Base-by-base conservation (phyloP, 345 rosid species). In the Aquilaria malaccensis region DNA sequence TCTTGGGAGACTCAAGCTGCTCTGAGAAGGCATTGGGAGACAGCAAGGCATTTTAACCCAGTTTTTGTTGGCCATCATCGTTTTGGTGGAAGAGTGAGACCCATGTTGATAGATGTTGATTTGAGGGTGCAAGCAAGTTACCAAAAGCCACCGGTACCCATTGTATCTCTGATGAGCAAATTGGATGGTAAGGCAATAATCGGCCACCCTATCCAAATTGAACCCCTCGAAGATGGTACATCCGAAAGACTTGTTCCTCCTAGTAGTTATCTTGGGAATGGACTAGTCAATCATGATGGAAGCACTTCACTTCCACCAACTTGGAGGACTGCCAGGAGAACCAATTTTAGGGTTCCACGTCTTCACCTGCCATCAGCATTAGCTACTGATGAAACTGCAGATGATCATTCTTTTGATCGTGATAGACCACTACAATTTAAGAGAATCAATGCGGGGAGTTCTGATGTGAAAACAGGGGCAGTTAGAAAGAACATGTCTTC, bases 271-370 rank as follows among this genome's bases (percentile, higher is more conserved):
- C 66, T 66, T 54, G 68, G 82, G 37, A 71, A 75, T 60, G 88
- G 77, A 69, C 71, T 75, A 64, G 64, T 77, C 52, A 78, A 81
- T 68, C 74, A 69, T 61, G 87, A 80, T 56, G 84, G 79, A 60
- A 70, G 60, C 60, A 70, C 71, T 45, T 66, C 80, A 33, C 84
- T 88, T 54, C 78, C 87, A 57, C 80, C 87, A 30, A 88, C 91
- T 6, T 88, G 99, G 98, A 84, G 85, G 78, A 95, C 99, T 43
- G 98, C 97, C 14, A 82, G 92, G 67, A 82, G 99, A 67, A 86
- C 87, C 45, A 90, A 79, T 69, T 81, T 83, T 55, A 81, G 99
- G 72, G 80, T 83, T 52, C 98, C 89, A 41, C 91, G 96, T 51
- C 76, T 84, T 41, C 81, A 77, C 37, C 74, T 74, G 54, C 70